Base-by-base conservation (phyloP, 2,329 filamentous ascomycete genomes). In the Camillea tinctor region DNA sequence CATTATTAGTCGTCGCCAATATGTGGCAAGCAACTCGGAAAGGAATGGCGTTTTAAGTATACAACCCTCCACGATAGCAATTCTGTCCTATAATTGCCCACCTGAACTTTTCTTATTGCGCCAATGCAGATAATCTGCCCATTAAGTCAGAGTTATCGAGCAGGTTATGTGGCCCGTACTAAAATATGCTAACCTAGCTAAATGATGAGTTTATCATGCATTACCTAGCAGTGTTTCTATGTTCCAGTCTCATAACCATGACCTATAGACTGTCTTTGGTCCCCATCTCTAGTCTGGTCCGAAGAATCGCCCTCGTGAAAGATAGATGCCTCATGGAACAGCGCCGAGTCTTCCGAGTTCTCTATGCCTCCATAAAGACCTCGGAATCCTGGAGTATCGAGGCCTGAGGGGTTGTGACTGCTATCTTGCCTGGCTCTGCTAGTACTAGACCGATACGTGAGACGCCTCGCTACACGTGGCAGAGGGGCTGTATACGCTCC, bases 361-460 rank as follows among this genome's bases (percentile, higher is more conserved):
- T 84, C 81, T 53, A 71, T 71, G 13, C 80, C 81, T 21, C 79
- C 79, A 62, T 82, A 80, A 22, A 83, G 70, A 13, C 81, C 79
- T 62, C 70, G 70, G 60, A 80, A 80, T 0, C 79, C 79, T n/a
- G 75, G 73, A n/a, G 72, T 75, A 24, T 71, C 69, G 55, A 81
- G 61, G n/a, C 77, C 77, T 30, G 64, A 56, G 2, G 78, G 77
- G 30, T 75, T 79, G 22, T 64, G 67, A 36, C 67, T 69, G 56
- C 70, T 71, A 53, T 71, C 66, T 30, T 56, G 64, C 50, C 26
- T 44, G 20, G 21, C 55, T 49, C 24, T 56, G 36, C 50, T 49
- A 17, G 54, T 58, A 23, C 54, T 52, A 23, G 64, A 59, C 15
- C 56, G 62, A 20, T 65, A 60, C 9, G 22, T 53, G 23, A 55